Evolutionary conservation across 495 filamentous ascomycete species (phyloP).

Genomic region (Cercophora scortea): DNA sequence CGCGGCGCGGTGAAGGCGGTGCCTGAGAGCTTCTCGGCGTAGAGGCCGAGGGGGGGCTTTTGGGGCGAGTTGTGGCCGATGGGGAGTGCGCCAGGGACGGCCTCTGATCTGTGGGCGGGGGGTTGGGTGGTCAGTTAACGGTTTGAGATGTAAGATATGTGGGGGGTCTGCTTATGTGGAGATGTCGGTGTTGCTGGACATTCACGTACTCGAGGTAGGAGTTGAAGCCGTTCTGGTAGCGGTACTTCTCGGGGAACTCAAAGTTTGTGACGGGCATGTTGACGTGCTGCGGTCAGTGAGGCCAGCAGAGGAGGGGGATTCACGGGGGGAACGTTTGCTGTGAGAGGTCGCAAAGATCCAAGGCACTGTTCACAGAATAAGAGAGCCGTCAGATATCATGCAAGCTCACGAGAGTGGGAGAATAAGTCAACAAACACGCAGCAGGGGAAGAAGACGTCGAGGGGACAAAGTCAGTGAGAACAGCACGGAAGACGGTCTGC

Average conservation of each 20-base stretch:
- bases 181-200: neutral
- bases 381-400: too few relatives aligned
- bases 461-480: too few relatives aligned
- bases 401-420: too few relatives aligned
- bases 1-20: conserved; percentile 90
- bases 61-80: conserved; percentile 79
- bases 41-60: conserved; percentile 75
- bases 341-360: too few relatives aligned
- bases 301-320: too few relatives aligned
- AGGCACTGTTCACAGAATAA: too few relatives aligned
- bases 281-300: neutral
- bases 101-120: conserved; percentile 36
- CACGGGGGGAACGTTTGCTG: too few relatives aligned
- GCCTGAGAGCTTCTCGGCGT: conserved; percentile 88
- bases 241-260: conserved; percentile 50
- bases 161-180: neutral
- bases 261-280: conserved; percentile 53
- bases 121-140: too few relatives aligned
- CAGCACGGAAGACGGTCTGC: too few relatives aligned
- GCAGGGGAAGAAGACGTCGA: too few relatives aligned
- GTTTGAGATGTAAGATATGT: neutral
- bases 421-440: too few relatives aligned
- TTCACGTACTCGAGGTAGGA: conserved; percentile 56
- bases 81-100: conserved; percentile 39
- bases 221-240: conserved; percentile 61